Base-by-base conservation (phyloP, 2,329 filamentous ascomycete species). In the Teratosphaeria zuluensis region DNA sequence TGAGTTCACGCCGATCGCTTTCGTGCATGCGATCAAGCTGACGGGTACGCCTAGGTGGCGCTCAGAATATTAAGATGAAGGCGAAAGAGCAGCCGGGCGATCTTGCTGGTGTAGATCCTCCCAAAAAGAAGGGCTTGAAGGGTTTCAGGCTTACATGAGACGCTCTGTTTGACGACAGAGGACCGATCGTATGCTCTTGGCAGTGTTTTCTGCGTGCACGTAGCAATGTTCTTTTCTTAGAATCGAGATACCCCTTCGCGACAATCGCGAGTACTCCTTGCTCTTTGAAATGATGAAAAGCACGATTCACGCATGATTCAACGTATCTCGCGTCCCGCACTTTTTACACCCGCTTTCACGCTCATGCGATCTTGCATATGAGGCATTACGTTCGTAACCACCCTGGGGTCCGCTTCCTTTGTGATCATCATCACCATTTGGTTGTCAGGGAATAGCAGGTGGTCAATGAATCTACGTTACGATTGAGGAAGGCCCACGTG, bases 11-110 rank as follows among this genome's bases (percentile, higher is more conserved):
- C 46, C 35, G 4, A n/a, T 51, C 16, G 21, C 24, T 38, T 2
- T 54, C 38, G 14, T 35, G 19, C 8, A 53, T 53, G n/a, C 19
- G 21, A 55, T 24, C 3, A 54, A 30, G 30, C 5, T 54, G 33
- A 56, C 42, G 28, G 56, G 14, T 14, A 54, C 30, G 21, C 46
- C 38, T 55, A 79, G 76, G 76, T 63, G 78, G 78, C 53, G 78
- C 77, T 46, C 81, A 82, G 66, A 80, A 82, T 64, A 76, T 78
- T 60, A 80, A 80, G 61, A 76, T 78, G 57, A 77, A 78, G 63
- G 70, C 76, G 16, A 76, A 73, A 56, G 71, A 75, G 16, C 42
- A 48, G 42, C 42, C 42, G 21, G 42, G 42, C 16, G 73, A 69
- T 55, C 64, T 63, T 12, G 62, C 58, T 51, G 52, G 54, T 7